phyloP scores from a whole-genome alignment of 2,329 filamentous ascomycete species.

The Colletotrichum karsti region DNA sequence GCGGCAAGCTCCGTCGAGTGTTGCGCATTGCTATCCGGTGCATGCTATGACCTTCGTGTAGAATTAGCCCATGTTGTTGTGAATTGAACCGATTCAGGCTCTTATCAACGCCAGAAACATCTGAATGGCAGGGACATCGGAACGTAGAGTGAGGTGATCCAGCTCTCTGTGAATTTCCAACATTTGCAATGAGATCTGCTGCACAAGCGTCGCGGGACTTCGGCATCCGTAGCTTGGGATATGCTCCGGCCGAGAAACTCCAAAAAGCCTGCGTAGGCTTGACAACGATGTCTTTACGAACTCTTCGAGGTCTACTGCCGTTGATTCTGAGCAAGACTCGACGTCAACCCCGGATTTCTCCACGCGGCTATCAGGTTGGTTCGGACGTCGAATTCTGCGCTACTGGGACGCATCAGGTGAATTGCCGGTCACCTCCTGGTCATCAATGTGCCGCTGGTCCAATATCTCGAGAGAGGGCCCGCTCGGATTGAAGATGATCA shows the following conservation, averaged over 20 bases:
- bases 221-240: neutral
- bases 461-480: neutral
- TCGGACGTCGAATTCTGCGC: neutral
- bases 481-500: neutral
- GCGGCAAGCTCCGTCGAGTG: constrained; percentile 1
- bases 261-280: neutral
- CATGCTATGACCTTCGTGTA: neutral
- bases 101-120: neutral
- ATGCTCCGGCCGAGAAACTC: neutral
- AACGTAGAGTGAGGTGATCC: neutral
- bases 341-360: constrained; percentile 7
- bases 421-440: neutral
- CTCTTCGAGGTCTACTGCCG: neutral
- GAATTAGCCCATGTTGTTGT: neutral
- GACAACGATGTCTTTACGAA: neutral
- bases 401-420: neutral
- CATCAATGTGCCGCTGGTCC: neutral
- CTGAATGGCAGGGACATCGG: neutral
- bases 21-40: neutral
- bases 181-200: neutral
- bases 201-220: too few species aligned
- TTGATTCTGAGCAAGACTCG: constrained; percentile 1
- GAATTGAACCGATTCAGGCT: neutral
- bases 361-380: neutral
- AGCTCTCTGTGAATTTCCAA: too few species aligned